These are phyloP conservation scores for Zangia roseola DNA, from an alignment of 768 basidiomycete genomes.

Conservation along the genomic window DNA sequence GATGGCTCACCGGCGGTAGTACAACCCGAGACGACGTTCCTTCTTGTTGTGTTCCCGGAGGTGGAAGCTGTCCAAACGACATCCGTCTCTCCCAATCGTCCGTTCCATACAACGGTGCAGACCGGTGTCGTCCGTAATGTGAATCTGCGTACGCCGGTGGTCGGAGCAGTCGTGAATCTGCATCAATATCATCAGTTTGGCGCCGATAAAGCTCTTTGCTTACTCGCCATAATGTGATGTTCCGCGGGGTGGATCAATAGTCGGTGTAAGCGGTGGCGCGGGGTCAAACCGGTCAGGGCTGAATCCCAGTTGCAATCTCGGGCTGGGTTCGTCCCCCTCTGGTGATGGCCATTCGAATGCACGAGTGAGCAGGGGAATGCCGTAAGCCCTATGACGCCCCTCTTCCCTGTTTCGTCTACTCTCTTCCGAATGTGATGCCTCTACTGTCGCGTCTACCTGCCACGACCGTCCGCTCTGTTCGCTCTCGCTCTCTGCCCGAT, in stretches of 20 bases:
- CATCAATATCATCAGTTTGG: slow-evolving; percentile 5
- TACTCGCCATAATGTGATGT: slow-evolving; percentile 22
- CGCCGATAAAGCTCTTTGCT: neutral
- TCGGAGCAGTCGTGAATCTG: slow-evolving; percentile 22
- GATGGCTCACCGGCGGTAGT: slow-evolving; percentile 27
- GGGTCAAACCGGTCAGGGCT: neutral
- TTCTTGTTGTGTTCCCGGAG: slow-evolving; percentile 11
- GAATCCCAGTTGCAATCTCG: slow-evolving; percentile 10
- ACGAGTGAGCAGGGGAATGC: slow-evolving; percentile 16
- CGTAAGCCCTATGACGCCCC: slow-evolving; percentile 11
- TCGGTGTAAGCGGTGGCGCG: slow-evolving; percentile 20
- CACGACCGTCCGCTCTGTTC: slow-evolving; percentile 46
- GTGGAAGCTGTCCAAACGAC: slow-evolving; percentile 22
- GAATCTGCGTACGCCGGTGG: slow-evolving; percentile 18
- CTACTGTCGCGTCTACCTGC: slow-evolving; percentile 16
- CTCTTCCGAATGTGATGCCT: slow-evolving; percentile 3
- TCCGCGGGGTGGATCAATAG: slow-evolving; percentile 7
- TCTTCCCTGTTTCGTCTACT: slow-evolving; percentile 21
- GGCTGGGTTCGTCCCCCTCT: slow-evolving; percentile 14
- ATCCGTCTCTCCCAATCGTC: slow-evolving; percentile 22
- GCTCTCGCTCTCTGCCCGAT: slow-evolving; percentile 39
- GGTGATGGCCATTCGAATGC: slow-evolving; percentile 26
- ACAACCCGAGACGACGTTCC: slow-evolving; percentile 23
- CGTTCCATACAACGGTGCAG: slow-evolving; percentile 23
- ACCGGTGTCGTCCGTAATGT: slow-evolving; percentile 23